Conservation (phyloP, 176 grass and related monocot species). For the Olyra latifolia region DNA sequence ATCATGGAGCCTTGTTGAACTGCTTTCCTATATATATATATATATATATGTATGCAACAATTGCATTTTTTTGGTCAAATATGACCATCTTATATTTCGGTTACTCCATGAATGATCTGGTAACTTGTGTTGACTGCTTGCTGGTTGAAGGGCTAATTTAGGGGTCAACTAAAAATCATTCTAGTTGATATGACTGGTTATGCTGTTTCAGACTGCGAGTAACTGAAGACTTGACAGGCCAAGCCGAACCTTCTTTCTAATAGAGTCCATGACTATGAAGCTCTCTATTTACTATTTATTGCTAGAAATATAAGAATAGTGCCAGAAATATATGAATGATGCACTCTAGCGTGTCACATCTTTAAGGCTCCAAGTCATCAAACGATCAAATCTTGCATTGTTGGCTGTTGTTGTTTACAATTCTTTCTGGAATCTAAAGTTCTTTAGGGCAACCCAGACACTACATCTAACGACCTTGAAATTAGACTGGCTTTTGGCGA, state of each 20-base stretch:
- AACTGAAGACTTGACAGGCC: not conserved
- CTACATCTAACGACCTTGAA: not conserved
- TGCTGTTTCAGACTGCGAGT: not conserved
- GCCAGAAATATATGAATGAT: constrained; percentile 6
- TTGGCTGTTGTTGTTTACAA: not conserved
- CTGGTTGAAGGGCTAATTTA: not conserved
- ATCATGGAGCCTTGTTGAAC: no score
- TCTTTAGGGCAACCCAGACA: not conserved
- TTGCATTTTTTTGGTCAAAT: not conserved
- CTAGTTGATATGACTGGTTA: not conserved
- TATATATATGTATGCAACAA: not conserved
- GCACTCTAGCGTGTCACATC: not conserved
- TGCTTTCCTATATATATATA: no score
- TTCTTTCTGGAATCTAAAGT: not conserved
- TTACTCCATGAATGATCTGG: not conserved
- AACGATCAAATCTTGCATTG: not conserved
- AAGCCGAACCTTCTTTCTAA: not conserved
- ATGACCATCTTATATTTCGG: not conserved
- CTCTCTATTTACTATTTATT: not conserved
- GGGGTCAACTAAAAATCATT: not conserved
- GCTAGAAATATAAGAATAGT: not conserved
- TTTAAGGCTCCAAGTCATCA: not conserved
- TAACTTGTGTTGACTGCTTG: not conserved
- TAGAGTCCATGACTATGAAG: not conserved
- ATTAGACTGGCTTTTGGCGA: not conserved